Base-by-base conservation (phyloP, 768 basidiomycete genomes). In the Boletus pseudo-olivaceus region DNA sequence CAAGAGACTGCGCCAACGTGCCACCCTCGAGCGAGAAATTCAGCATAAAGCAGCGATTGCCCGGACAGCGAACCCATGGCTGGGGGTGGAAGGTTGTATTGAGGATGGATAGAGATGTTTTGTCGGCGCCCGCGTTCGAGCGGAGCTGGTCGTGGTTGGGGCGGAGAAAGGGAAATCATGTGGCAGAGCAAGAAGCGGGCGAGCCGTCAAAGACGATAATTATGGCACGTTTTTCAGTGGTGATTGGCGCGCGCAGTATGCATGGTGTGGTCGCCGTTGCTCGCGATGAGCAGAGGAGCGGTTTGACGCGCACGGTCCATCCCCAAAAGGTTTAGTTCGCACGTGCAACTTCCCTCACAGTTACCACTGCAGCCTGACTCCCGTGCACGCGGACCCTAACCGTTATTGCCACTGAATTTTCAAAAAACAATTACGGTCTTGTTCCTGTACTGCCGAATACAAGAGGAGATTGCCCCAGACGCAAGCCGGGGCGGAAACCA, bases 131-230 rank as follows among this genome's bases (percentile, higher is more conserved):
- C n/a, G 42, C 46, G 68, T 72, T 72, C 52, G 70, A 72, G 69
- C 69, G 69, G 69, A 70, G 69, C 68, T 69, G 57, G 56, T 47
- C 33, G 49, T 61, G 65, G 66, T 70, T 70, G 62, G 62, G 69
- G 60, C 69, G 69, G 69, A 70, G 69, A 70, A 66, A 59, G 40
- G 52, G 57, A 64, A 39, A 59, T 55, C 59, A 65, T 69, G 65
- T 59, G 61, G 59, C 62, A 58, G 37, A 44, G 34, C 42, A 54
- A 62, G 57, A 57, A 57, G 53, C 54, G 27, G 47, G 49, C 53
- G 44, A 59, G 47, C 33, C 34, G 53, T 53, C 46, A 61, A 34
- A 43, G 47, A 30, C 35, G 59, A 61, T 56, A 61, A 60, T 63
- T 69, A 68, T 70, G 63, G 67, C 58, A 62, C 62, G 33, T 51